Percentiles rank a stretch among this genome's conserved stretches.
Evolutionary conservation across 441 rosid genomes (phyloP).

Genomic region (Macaranga tanarius): DNA sequence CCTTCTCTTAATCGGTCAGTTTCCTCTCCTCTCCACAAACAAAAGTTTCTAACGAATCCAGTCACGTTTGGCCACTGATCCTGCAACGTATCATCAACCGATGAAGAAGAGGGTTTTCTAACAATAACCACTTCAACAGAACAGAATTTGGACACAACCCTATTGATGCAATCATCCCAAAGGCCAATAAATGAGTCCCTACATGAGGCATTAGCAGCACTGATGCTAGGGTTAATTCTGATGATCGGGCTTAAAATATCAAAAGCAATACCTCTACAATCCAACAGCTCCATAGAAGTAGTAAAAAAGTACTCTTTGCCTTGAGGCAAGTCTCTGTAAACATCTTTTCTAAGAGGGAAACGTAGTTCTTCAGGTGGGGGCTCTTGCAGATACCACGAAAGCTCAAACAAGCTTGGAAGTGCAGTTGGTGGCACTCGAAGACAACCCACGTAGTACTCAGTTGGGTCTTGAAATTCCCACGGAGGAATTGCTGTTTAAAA

Average conservation of each 20-base stretch:
- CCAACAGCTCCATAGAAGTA: constrained; percentile 56
- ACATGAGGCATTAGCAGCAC: constrained; percentile 44
- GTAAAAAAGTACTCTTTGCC: constrained; percentile 84
- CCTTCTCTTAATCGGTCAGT: constrained; percentile 57
- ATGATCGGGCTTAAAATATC: constrained; percentile 68
- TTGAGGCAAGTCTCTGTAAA: constrained; percentile 71
- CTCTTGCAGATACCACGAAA: constrained; percentile 78
- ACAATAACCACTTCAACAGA: constrained; percentile 50
- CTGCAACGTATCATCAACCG: constrained; percentile 34
- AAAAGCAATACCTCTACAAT: constrained; percentile 60
- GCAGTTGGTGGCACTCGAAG: constrained; percentile 57
- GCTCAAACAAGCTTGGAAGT: constrained; percentile 72
- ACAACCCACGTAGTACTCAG: constrained; percentile 67
- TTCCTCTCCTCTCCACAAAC: constrained; percentile 97
- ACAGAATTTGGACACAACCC: constrained; percentile 75
- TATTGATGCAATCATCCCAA: constrained; percentile 89
- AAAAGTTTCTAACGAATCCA: constrained; percentile 68
- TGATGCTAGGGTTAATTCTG: constrained; percentile 47
- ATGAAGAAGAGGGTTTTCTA: constrained; percentile 47
- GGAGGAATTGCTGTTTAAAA: constrained; percentile 47
- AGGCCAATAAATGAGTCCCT: constrained; percentile 80
- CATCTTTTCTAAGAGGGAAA: constrained; percentile 74
- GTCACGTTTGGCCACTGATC: constrained; percentile 92
- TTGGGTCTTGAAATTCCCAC: constrained; percentile 84
- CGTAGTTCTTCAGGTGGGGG: constrained; percentile 83